These are phyloP conservation scores for Pichia inconspicua DNA, from an alignment of 1,139 yeast species.

Conservation along the genomic window DNA sequence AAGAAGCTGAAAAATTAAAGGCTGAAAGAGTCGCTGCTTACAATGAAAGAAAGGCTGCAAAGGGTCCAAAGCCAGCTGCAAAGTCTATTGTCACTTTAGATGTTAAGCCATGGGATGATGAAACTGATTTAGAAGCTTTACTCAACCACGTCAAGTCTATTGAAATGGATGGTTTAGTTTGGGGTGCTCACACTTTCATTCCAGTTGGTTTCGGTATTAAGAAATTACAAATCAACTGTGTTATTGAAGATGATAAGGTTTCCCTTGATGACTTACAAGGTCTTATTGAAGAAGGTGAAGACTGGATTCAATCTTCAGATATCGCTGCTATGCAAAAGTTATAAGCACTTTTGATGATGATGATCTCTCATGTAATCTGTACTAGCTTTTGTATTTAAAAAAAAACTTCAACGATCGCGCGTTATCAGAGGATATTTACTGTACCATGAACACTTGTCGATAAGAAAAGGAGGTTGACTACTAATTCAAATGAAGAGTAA, in stretches of 20 bases:
- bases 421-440: too few relatives aligned
- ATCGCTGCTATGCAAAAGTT: slow-evolving; percentile 97
- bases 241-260: slow-evolving; percentile 94
- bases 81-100: slow-evolving; percentile 94
- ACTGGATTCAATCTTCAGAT: slow-evolving; percentile 97
- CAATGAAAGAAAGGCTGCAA: slow-evolving; percentile 94
- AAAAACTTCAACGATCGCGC: too few relatives aligned
- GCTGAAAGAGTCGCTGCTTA: slow-evolving; percentile 96
- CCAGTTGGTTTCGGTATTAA: slow-evolving; percentile 99
- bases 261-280: slow-evolving; percentile 86
- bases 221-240: slow-evolving; percentile 98
- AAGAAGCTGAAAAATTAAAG: slow-evolving; percentile 93
- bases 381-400: background rate
- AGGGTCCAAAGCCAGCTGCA: slow-evolving; percentile 97
- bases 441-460: too few relatives aligned
- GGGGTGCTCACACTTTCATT: slow-evolving; percentile 98
- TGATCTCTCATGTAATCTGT: too few relatives aligned
- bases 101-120: slow-evolving; percentile 99
- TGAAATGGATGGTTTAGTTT: slow-evolving; percentile 84
- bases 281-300: slow-evolving; percentile 89
- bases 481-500: slow-evolving; percentile 18
- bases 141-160: slow-evolving; percentile 77
- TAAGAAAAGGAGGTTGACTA: too few relatives aligned
- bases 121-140: slow-evolving; percentile 87
- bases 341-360: slow-evolving; percentile 41